These are phyloP conservation scores for Magnusiomyces clavatus DNA, from an alignment of 1,139 yeast species.

Conservation along the genomic window DNA sequence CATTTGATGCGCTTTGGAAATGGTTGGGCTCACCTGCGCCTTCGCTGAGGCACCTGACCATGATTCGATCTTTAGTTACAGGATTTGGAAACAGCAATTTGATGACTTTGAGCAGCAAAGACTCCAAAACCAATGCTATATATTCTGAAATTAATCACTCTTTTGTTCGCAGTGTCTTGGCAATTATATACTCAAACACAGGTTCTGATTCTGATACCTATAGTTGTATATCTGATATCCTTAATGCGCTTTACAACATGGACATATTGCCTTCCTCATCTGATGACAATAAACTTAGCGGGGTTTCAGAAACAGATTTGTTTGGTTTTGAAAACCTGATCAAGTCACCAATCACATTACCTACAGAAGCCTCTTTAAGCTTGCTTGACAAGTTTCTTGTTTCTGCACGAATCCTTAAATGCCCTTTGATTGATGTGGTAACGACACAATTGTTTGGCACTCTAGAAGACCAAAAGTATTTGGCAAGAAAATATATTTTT, in stretches of 20 bases:
- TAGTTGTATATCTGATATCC: background rate
- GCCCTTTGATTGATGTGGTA: conserved; percentile 12
- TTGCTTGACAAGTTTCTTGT: background rate
- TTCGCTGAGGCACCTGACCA: no score
- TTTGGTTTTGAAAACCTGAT: background rate
- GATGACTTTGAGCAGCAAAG: no score
- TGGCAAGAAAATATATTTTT: conserved; percentile 9
- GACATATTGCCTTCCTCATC: background rate
- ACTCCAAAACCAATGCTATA: no score
- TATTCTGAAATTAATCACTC: background rate
- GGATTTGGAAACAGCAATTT: no score
- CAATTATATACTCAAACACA: background rate
- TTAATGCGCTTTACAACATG: background rate
- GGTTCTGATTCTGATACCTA: background rate
- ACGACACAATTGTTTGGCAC: conserved; percentile 11
- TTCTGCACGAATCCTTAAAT: background rate
- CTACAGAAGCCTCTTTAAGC: background rate
- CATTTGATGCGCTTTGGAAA: background rate
- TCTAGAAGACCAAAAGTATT: conserved; percentile 12
- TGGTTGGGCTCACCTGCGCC: conserved; percentile 1
- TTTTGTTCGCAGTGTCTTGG: background rate
- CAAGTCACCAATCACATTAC: background rate
- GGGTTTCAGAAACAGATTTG: background rate
- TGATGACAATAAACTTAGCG: background rate
- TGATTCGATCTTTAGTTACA: no score